Evolutionary conservation across 2,329 filamentous ascomycete species (phyloP).

Genomic region (Lasiodiplodia sp.): DNA sequence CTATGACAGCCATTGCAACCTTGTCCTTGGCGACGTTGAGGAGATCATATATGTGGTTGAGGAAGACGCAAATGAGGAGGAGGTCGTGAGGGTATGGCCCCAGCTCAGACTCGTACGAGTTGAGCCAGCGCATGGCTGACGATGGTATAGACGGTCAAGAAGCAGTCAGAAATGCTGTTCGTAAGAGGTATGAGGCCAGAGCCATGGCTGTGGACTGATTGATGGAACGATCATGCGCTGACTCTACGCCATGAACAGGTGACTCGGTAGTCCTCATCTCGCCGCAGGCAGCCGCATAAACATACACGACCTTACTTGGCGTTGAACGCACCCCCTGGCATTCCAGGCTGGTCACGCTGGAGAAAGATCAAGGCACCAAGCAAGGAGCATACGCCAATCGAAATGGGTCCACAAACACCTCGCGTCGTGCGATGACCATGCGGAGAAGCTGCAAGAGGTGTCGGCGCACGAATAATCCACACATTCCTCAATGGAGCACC

Average conservation of each 20-base stretch:
- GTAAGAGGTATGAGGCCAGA: conserved; percentile 76
- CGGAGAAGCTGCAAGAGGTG: not conserved
- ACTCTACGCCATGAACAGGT: conserved; percentile 41
- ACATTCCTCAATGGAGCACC: not conserved
- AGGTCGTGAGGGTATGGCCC: conserved; percentile 38
- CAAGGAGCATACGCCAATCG: conserved; percentile 3
- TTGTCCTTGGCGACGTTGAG: conserved; percentile 94
- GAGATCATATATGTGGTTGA: conserved; percentile 96
- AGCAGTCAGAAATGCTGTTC: conserved; percentile 98
- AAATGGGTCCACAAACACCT: not conserved
- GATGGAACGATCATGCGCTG: conserved; percentile 30
- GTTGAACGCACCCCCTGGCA: not conserved
- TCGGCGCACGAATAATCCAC: not conserved
- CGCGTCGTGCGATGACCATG: not conserved
- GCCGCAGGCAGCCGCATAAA: conserved; percentile 38
- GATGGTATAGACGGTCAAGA: conserved; percentile 77
- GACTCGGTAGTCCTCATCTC: conserved; percentile 61
- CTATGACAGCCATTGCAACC: conserved; percentile 97
- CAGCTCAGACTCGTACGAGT: not conserved
- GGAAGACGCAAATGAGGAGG: conserved; percentile 81
- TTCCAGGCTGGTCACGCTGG: not conserved
- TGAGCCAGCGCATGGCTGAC: conserved; percentile 11
- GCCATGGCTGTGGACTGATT: conserved; percentile 28
- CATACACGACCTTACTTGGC: not conserved
- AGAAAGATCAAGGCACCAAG: not conserved